phyloP scores from a whole-genome alignment of 1,139 yeast genomes.

The Yamadazyma sp. region DNA sequence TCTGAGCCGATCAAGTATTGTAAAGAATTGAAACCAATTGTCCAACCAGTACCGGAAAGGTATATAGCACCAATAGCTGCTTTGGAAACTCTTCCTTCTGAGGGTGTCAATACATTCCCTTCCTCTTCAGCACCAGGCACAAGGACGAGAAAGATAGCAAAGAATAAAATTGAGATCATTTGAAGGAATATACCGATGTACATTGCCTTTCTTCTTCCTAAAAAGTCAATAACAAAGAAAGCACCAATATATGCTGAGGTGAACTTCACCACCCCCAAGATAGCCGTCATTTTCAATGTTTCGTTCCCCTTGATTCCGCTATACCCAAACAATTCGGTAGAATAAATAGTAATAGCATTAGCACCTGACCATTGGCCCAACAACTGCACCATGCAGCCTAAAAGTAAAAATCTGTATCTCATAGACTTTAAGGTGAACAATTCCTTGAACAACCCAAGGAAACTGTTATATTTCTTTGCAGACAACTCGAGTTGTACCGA shows the following conservation, averaged over 20 bases:
- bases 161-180: conserved; percentile 26
- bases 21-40: conserved; percentile 56
- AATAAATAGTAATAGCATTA: conserved; percentile 54
- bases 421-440: conserved; percentile 31
- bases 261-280: conserved; percentile 44
- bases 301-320: conserved; percentile 40
- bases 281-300: conserved; percentile 39
- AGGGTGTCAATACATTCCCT: conserved; percentile 21
- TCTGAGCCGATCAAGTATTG: conserved; percentile 58
- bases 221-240: conserved; percentile 40
- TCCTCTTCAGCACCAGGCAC: conserved; percentile 39
- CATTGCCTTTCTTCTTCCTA: conserved; percentile 37
- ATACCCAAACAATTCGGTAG: conserved; percentile 49
- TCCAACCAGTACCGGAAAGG: conserved; percentile 56
- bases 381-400: conserved; percentile 42
- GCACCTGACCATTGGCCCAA: conserved; percentile 62
- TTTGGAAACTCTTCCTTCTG: conserved; percentile 35
- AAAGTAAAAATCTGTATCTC: conserved; percentile 39
- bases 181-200: conserved; percentile 36
- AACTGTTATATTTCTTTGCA: conserved; percentile 27
- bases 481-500: conserved; percentile 34
- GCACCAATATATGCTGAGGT: conserved; percentile 38
- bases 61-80: conserved; percentile 51
- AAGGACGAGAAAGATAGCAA: conserved; percentile 41
- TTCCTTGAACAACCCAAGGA: conserved; percentile 28